phyloP scores from a whole-genome alignment of 805 yeast genomes.

The Lipomyces orientalis region DNA sequence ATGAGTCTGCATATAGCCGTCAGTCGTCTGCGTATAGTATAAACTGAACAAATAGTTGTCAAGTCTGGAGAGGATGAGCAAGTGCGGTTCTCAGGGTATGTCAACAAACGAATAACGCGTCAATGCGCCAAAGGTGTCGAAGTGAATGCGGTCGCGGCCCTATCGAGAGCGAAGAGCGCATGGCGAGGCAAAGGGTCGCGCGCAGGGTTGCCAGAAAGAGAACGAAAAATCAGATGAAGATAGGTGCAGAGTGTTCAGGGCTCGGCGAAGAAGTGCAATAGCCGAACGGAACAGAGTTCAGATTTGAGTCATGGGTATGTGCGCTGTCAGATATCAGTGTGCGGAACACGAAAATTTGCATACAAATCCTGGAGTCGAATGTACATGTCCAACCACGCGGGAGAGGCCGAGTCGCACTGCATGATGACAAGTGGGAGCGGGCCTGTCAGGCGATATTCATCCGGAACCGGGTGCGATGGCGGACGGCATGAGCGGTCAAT shows the following conservation, averaged over 20 bases:
- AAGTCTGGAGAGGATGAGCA: neutral
- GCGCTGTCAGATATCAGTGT: neutral
- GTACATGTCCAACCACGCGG: neutral
- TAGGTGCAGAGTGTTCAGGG: neutral
- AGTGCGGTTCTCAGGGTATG: too few relatives aligned
- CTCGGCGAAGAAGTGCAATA: neutral
- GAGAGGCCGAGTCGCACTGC: neutral
- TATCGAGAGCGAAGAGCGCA: too few relatives aligned
- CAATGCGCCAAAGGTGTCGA: too few relatives aligned
- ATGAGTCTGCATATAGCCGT: neutral
- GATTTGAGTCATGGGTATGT: neutral
- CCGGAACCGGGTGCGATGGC: neutral
- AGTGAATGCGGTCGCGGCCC: too few relatives aligned
- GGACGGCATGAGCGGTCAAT: neutral
- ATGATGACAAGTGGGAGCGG: slow-evolving; percentile 5
- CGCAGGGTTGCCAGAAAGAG: neutral
- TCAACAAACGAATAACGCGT: too few relatives aligned
- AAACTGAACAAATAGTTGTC: neutral
- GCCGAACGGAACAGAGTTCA: neutral
- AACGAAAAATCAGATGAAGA: neutral
- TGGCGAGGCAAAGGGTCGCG: neutral
- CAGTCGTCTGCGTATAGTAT: neutral
- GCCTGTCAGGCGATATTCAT: neutral
- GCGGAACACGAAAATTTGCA: neutral
- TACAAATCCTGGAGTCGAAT: slow-evolving; percentile 2